Evolutionary conservation across 2,329 filamentous ascomycete species (phyloP), one percentile per base, ranked within the genome.

Genomic region (Hymenoscyphus repandus): DNA sequence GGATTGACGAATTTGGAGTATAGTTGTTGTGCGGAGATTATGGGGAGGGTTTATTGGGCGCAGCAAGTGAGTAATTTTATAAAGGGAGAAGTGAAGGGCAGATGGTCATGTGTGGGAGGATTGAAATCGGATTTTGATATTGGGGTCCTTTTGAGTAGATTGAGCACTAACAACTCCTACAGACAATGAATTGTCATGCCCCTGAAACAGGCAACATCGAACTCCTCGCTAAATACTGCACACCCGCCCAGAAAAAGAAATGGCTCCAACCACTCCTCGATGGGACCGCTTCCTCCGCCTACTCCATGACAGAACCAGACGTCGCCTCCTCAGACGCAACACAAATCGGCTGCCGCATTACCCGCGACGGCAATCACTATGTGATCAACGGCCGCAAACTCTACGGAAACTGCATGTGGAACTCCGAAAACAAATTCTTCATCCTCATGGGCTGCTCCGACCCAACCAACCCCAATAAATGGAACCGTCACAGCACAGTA

Each of bases 161-260:
- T 20, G 41, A 44, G 13, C 5, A 20, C 36, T 47, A 33, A 10
- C 33, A 15, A 36, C 1, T 31, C 17, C 34, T 30, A 33, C 46
- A 72, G 70, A 72, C 70, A 0, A 70, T 71, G 68, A 72, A 71
- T 55, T 72, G 70, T 54, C 68, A 70, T 47, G 74, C 74, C 2
- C 74, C 18, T 70, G 74, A 46, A 74, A 77, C 64, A 6, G 74
- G 74, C 30, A 77, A 76, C 61, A 77, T 77, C 62, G 74, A 77
- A 58, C 70, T 77, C 9, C 68, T 77, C 30, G 73, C 73, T 34
- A 75, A 76, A 62, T 77, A 75, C 66, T 74, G 74, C 60, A 75
- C 68, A 12, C 64, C 70, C 1, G 70, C 69, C 47, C 74, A 77
- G 55, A 76, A 77, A 67, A 66, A 72, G 59, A 68, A 70, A 53